A percentile compares a stretch with the other conserved stretches of the same genome.
Evolutionary conservation across 1,284 basidiomycete species (phyloP).

Genomic region (Amylostereum areolatum): DNA sequence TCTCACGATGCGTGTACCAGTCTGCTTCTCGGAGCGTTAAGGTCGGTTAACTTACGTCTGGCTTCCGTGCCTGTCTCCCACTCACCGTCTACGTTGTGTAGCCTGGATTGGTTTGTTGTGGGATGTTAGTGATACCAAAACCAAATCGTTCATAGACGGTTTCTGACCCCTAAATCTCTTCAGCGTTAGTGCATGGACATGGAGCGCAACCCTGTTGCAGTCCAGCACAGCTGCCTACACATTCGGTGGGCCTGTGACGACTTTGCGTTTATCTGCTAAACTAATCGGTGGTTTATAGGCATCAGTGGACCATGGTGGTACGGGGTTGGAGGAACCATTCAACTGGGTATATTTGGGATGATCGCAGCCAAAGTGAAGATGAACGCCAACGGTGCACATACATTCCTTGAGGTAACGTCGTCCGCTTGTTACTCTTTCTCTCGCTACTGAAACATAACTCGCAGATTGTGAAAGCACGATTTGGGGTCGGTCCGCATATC

Average conservation of each 20-base stretch:
- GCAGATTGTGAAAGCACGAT: slow-evolving; percentile 63
- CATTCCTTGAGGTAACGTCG: slow-evolving; percentile 41
- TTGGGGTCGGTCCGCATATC: slow-evolving; percentile 70
- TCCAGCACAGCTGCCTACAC: slow-evolving; percentile 50
- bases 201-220: slow-evolving; percentile 55
- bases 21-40: slow-evolving; percentile 44
- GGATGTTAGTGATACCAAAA: slow-evolving; percentile 42
- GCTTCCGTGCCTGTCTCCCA: background rate
- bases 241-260: slow-evolving; percentile 28
- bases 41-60: slow-evolving; percentile 24
- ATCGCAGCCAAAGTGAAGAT: slow-evolving; percentile 71
- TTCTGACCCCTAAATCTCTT: slow-evolving; percentile 4
- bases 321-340: slow-evolving; percentile 45
- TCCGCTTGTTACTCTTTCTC: background rate
- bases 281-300: slow-evolving; percentile 18
- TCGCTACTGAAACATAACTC: slow-evolving; percentile 8
- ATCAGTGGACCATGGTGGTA: slow-evolving; percentile 42
- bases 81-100: slow-evolving; percentile 23
- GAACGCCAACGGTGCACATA: slow-evolving; percentile 58
- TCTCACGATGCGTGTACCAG: slow-evolving; percentile 13
- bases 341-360: slow-evolving; percentile 69
- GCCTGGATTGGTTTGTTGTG: slow-evolving; percentile 63
- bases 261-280: slow-evolving; percentile 1
- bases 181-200: slow-evolving; percentile 59
- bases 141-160: background rate